Conservation (phyloP, 768 basidiomycete species). For the Naganishia kalamii region DNA sequence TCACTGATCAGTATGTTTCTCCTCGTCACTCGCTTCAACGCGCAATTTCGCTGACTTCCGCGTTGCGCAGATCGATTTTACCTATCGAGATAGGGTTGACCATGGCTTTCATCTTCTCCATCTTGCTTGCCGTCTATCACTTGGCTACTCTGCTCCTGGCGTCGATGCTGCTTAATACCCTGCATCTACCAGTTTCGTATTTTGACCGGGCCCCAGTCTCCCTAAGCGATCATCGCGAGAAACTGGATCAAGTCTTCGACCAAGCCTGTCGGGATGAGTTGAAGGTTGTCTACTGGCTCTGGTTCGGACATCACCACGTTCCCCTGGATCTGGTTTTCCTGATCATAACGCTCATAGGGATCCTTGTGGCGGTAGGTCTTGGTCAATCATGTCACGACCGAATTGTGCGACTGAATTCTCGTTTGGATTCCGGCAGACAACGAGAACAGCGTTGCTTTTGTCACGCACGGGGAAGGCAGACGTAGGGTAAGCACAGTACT, state of each 20-base stretch:
- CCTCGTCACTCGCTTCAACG: neutral
- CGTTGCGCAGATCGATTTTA: neutral
- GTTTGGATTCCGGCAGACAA: neutral
- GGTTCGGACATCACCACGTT: conserved; percentile 10
- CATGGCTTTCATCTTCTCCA: neutral
- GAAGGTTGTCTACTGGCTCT: neutral
- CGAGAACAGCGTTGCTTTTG: too few relatives aligned
- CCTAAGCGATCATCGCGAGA: neutral
- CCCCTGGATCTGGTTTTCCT: conserved; percentile 4
- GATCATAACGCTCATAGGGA: neutral
- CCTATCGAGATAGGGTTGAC: neutral
- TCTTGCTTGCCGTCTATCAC: neutral
- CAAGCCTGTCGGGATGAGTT: neutral
- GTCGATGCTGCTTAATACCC: neutral
- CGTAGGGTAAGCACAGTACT: too few relatives aligned
- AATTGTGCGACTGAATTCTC: neutral
- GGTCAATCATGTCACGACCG: neutral
- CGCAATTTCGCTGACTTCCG: neutral
- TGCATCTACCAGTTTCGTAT: neutral
- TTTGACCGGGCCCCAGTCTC: neutral
- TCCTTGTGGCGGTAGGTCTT: neutral
- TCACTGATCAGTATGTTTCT: neutral
- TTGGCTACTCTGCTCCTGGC: neutral
- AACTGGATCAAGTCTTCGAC: neutral
- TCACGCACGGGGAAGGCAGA: too few relatives aligned